A percentile compares a stretch with the other conserved stretches of the same genome.
Conservation (phyloP, 139 green algal species). For the Picochlorum sp. region DNA sequence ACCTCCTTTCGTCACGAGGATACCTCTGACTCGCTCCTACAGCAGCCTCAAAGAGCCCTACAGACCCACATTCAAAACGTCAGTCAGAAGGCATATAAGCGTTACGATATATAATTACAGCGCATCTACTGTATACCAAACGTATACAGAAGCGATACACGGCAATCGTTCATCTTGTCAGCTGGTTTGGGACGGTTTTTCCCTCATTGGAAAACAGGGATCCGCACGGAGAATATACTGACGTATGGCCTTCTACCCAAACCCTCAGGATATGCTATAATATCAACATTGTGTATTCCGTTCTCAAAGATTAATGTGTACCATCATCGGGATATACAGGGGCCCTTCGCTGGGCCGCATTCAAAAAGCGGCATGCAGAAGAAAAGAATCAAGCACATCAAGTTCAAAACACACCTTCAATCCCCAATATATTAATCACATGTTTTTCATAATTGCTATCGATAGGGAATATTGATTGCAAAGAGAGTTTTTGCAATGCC, state of each 20-base stretch:
- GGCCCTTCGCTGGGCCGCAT: too few relatives aligned
- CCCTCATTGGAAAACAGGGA: constrained; percentile 9
- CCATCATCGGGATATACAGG: constrained; percentile 21
- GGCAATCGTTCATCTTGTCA: constrained; percentile 17
- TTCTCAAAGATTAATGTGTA: constrained; percentile 39
- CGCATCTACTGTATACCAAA: neutral
- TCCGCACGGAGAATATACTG: constrained; percentile 32
- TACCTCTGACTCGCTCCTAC: too few relatives aligned
- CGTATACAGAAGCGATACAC: neutral
- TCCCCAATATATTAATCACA: too few relatives aligned
- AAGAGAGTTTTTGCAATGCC: too few relatives aligned
- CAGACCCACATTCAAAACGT: too few relatives aligned
- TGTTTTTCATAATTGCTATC: too few relatives aligned
- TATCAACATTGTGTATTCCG: constrained; percentile 29
- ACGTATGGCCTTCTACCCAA: constrained; percentile 8
- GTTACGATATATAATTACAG: neutral
- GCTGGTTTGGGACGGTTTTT: constrained; percentile 15
- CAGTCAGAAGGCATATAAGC: neutral
- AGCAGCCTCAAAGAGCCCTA: too few relatives aligned
- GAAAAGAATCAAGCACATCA: too few relatives aligned
- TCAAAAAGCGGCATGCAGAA: too few relatives aligned
- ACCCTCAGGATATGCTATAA: constrained; percentile 29
- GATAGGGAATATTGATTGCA: too few relatives aligned
- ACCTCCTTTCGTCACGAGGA: too few relatives aligned
- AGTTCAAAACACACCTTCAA: too few relatives aligned